phyloP scores from a whole-genome alignment of 1,139 yeast genomes.

The Taphrina betulina region DNA sequence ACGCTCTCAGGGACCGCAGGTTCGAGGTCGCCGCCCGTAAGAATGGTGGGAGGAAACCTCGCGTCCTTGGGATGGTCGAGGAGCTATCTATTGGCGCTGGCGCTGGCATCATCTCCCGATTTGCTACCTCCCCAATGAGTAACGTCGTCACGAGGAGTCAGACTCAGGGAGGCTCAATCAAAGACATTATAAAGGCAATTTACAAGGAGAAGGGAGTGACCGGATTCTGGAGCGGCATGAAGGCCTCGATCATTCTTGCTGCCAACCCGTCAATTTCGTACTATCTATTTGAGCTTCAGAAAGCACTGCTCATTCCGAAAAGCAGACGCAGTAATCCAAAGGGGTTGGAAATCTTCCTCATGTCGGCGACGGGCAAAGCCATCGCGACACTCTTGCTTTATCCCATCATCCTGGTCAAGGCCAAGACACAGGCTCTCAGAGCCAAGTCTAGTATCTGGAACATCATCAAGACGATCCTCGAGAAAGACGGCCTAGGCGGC shows the following conservation, averaged over 20 bases:
- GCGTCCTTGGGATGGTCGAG: conserved; percentile 55
- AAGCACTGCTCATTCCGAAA: conserved; percentile 26
- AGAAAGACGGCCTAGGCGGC: conserved; percentile 25
- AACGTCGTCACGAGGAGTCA: conserved; percentile 88
- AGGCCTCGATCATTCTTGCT: conserved; percentile 75
- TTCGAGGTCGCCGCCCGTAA: conserved; percentile 6
- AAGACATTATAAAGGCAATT: conserved; percentile 56
- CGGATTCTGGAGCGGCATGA: conserved; percentile 82
- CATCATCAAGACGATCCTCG: conserved; percentile 18
- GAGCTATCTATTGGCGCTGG: conserved; percentile 75
- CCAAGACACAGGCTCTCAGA: conserved; percentile 63
- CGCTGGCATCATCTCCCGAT: conserved; percentile 81
- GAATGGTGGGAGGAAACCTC: conserved; percentile 5
- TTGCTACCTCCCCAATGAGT: conserved; percentile 81
- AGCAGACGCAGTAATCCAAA: conserved; percentile 14
- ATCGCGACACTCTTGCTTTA: conserved; percentile 79
- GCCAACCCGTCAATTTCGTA: conserved; percentile 85
- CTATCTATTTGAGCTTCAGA: conserved; percentile 71
- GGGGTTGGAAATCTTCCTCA: conserved; percentile 61
- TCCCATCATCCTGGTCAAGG: conserved; percentile 81
- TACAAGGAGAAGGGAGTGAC: conserved; percentile 62
- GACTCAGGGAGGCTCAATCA: conserved; percentile 45
- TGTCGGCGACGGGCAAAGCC: conserved; percentile 78
- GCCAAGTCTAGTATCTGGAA: conserved; percentile 13
- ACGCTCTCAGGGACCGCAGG: conserved; percentile 16